Base-by-base conservation (phyloP, 2,329 filamentous ascomycete genomes). In the Scedosporium boydii region DNA sequence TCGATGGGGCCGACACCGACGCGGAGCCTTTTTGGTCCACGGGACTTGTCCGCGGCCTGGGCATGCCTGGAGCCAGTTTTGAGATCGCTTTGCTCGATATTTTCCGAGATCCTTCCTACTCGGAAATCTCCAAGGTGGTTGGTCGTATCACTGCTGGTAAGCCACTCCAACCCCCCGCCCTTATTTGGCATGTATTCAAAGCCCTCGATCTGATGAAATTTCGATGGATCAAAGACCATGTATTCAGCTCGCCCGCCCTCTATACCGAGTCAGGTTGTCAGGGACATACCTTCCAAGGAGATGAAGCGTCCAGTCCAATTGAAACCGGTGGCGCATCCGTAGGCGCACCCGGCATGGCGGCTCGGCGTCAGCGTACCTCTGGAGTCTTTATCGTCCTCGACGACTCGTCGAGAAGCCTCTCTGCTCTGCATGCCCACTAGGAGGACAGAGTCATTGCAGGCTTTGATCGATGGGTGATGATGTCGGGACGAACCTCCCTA, bases 1-100 rank as follows among this genome's bases (percentile, higher is more conserved):
- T 38, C 34, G 10, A 38, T 38, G 34, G 10, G 34, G 34, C 10
- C 10, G 34, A 14, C 10, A 38, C 34, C 34, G 26, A 27, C n/a
- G 71, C 72, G 42, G 68, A 68, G 58, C 71, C 73, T 62, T 67
- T 69, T 12, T 69, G 70, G 46, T 73, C 73, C 67, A 63, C 75
- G 63, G 65, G 68, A 59, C 72, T 75, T 16, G 74, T 78, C 63
- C 82, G 79, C 71, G 80, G 79, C 65, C 77, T 77, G 58, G 81
- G 78, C 67, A 77, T 79, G 61, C 76, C 80, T 68, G 80, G 80
- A 64, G 77, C 78, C 9, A 80, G 80, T 63, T 82, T 84, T 63
- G 82, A 85, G 68, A 78, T 85, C 66, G 82, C 80, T 60, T 79
- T 76, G 27, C 70, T 80, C 38, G 68, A 71, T 3, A 82, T 83